These are phyloP conservation scores for Baorangia bicolor DNA, from an alignment of 768 basidiomycete genomes.

Conservation along the genomic window DNA sequence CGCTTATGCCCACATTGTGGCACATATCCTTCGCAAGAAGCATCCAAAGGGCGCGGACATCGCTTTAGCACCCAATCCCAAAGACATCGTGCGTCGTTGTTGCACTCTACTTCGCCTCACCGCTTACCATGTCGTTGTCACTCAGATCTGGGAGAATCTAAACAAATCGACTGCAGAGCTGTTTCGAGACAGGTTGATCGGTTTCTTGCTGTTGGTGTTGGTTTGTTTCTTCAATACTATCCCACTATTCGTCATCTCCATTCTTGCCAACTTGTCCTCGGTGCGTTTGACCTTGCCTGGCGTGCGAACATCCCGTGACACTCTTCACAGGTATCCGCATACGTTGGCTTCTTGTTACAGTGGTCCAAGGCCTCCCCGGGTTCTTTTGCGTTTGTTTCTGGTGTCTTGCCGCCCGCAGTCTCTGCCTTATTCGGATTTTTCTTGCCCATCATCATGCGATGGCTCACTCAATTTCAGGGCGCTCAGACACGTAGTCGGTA, in stretches of 20 bases:
- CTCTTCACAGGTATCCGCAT: conserved; percentile 40
- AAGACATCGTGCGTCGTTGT: conserved; percentile 65
- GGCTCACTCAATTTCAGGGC: conserved; percentile 71
- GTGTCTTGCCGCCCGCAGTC: conserved; percentile 89
- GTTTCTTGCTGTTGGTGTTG: conserved; percentile 72
- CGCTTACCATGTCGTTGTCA: not conserved
- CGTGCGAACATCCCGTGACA: not conserved
- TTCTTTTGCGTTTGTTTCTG: conserved; percentile 83
- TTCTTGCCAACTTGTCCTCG: conserved; percentile 86
- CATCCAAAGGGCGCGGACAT: conserved; percentile 72
- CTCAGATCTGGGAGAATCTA: conserved; percentile 89
- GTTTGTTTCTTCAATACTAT: conserved; percentile 96
- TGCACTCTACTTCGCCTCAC: not conserved
- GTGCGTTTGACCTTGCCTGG: conserved; percentile 40
- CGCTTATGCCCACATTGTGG: conserved; percentile 85
- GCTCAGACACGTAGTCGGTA: conserved; percentile 35
- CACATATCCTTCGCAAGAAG: conserved; percentile 65
- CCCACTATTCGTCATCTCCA: conserved; percentile 85
- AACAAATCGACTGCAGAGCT: conserved; percentile 67
- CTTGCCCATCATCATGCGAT: conserved; percentile 89
- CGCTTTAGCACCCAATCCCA: conserved; percentile 80
- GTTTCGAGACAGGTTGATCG: conserved; percentile 63
- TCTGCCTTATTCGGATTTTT: conserved; percentile 88
- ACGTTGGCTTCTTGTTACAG: conserved; percentile 68
- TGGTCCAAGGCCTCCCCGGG: conserved; percentile 66